phyloP scores from a whole-genome alignment of 2,329 filamentous ascomycete genomes.

The Fusarium brachygibbosum region DNA sequence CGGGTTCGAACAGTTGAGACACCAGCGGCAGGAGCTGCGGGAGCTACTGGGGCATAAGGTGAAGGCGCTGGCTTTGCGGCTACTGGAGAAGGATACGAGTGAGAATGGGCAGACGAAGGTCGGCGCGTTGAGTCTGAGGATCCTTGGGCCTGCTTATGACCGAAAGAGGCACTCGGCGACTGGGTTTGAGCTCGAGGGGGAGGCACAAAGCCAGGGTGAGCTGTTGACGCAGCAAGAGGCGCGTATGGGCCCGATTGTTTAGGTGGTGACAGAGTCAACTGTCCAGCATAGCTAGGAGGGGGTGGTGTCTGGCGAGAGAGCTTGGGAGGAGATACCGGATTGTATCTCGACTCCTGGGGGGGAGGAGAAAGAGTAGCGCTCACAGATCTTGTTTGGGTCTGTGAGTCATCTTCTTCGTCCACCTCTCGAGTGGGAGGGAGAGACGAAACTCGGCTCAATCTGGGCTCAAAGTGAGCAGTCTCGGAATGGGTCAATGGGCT shows the following conservation, averaged over 20 bases:
- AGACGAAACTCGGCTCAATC: constrained; percentile 67
- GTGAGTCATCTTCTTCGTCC: constrained; percentile 67
- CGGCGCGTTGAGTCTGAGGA: constrained; percentile 63
- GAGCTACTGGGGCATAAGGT: constrained; percentile 47
- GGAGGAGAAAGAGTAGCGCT: constrained; percentile 47
- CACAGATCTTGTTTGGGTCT: constrained; percentile 45
- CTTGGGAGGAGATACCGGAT: constrained; percentile 53
- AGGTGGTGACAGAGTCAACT: constrained; percentile 66
- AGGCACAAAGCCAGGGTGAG: constrained; percentile 62
- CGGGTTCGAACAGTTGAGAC: constrained; percentile 57
- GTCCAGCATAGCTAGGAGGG: constrained; percentile 57
- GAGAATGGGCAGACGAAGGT: constrained; percentile 66
- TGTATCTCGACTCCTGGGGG: constrained; percentile 56
- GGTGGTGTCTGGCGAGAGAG: constrained; percentile 64
- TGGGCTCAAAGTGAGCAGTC: constrained; percentile 68
- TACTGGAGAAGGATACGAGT: constrained; percentile 57
- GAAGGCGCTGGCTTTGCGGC: constrained; percentile 46
- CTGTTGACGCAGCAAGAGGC: constrained; percentile 56
- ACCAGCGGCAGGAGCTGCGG: constrained; percentile 13
- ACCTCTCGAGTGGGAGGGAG: constrained; percentile 73
- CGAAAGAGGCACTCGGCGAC: constrained; percentile 67
- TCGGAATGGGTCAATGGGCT: constrained; percentile 76
- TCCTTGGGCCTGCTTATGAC: constrained; percentile 52
- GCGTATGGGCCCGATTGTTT: constrained; percentile 67
- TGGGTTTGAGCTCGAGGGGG: constrained; percentile 73